phyloP scores from a whole-genome alignment of 805 yeast genomes.

The Scheffersomyces stipitis region DNA sequence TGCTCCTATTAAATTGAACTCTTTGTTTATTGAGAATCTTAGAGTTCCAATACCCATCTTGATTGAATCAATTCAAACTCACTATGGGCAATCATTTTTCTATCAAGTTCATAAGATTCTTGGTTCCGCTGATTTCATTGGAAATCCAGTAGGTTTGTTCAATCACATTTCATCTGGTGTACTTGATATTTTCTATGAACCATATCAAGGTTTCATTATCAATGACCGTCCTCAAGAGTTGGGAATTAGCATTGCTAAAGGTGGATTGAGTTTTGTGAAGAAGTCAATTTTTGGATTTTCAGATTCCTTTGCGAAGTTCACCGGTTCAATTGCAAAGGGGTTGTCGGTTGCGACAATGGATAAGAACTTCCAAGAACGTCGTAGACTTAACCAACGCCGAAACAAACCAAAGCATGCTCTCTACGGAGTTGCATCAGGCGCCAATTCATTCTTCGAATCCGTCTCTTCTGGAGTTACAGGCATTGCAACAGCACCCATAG shows the following conservation, averaged over 20 bases:
- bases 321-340: slow-evolving; percentile 95
- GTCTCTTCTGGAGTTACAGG: slow-evolving; percentile 87
- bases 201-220: slow-evolving; percentile 92
- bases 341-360: slow-evolving; percentile 89
- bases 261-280: slow-evolving; percentile 90
- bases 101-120: slow-evolving; percentile 89
- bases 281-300: slow-evolving; percentile 94
- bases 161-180: slow-evolving; percentile 93
- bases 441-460: slow-evolving; percentile 84
- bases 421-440: slow-evolving; percentile 82
- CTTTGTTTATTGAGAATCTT: slow-evolving; percentile 83
- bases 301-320: slow-evolving; percentile 88
- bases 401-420: slow-evolving; percentile 83
- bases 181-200: slow-evolving; percentile 94
- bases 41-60: slow-evolving; percentile 81
- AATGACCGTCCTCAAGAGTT: slow-evolving; percentile 95
- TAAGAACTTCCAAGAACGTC: slow-evolving; percentile 74
- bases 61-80: slow-evolving; percentile 69
- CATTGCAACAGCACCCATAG: slow-evolving; percentile 84
- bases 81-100: slow-evolving; percentile 88
- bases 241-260: slow-evolving; percentile 94
- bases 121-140: slow-evolving; percentile 95
- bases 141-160: slow-evolving; percentile 96
- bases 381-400: slow-evolving; percentile 71
- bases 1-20: slow-evolving; percentile 89